These are phyloP conservation scores for Guadua angustifolia DNA, from an alignment of 176 grass and related monocot species.

Conservation along the genomic window DNA sequence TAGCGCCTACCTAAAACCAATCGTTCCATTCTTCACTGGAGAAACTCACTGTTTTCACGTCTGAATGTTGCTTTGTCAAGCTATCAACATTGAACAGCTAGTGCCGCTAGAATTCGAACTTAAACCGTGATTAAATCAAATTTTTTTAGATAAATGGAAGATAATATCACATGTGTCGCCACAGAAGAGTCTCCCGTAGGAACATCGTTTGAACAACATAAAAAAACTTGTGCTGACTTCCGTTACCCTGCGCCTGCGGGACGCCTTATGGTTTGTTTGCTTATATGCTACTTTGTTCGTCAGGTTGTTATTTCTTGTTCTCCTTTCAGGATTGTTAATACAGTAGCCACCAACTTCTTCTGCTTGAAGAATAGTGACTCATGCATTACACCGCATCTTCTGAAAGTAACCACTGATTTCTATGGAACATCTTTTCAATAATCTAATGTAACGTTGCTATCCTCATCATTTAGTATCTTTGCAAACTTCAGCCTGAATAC, in stretches of 20 bases:
- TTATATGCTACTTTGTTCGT: neutral
- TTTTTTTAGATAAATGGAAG: too few species aligned
- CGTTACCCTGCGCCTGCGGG: too few species aligned
- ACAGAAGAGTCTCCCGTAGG: neutral
- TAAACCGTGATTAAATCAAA: neutral
- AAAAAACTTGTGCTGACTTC: too few species aligned
- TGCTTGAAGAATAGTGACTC: slow-evolving; percentile 16
- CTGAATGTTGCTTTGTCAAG: neutral
- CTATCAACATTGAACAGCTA: neutral
- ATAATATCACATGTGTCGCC: neutral
- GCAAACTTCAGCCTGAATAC: neutral
- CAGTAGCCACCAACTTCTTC: slow-evolving; percentile 29
- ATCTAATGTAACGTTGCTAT: neutral
- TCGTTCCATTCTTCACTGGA: neutral
- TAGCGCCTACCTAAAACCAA: neutral
- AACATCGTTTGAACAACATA: neutral
- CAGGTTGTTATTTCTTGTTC: neutral
- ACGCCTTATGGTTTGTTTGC: neutral
- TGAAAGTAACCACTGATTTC: slow-evolving; percentile 12
- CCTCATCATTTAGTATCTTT: slow-evolving; percentile 14
- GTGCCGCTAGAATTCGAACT: neutral
- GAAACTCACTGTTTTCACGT: neutral
- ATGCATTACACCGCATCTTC: neutral
- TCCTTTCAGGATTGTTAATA: neutral
- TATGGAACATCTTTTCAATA: neutral